Conservation (phyloP, 345 rosid genomes). For the Rhizophora mangle region DNA sequence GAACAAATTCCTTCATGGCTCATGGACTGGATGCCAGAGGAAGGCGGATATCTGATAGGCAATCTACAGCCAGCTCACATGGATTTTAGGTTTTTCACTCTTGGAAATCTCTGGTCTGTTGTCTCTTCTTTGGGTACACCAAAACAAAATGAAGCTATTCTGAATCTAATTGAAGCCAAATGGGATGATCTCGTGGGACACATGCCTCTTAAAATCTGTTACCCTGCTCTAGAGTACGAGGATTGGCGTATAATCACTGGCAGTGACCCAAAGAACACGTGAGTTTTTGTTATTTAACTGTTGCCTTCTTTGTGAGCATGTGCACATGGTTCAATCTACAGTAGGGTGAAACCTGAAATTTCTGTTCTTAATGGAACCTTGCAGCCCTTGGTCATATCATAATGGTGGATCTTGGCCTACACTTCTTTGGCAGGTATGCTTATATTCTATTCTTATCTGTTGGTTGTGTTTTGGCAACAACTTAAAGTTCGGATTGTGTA, state of each 20-base stretch:
- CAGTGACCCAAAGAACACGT: conserved; percentile 97
- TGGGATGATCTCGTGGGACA: conserved; percentile 77
- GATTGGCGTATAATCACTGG: conserved; percentile 98
- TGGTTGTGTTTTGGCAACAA: neutral
- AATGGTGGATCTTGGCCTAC: conserved; percentile 99
- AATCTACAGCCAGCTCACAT: conserved; percentile 83
- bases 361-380: conserved; percentile 19
- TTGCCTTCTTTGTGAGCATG: neutral
- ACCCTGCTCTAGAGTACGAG: conserved; percentile 80
- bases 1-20: conserved; percentile 88
- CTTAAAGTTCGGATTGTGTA: neutral
- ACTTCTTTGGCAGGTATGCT: conserved; percentile 92
- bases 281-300: conserved; percentile 22
- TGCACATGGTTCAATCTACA: neutral
- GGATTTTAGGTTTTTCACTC: conserved; percentile 85
- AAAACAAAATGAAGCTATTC: conserved; percentile 65
- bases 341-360: neutral
- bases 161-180: conserved; percentile 68
- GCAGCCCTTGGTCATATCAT: conserved; percentile 98
- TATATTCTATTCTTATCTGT: neutral
- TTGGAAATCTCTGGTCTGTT: conserved; percentile 83
- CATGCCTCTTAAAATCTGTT: conserved; percentile 92
- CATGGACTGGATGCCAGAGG: conserved; percentile 84
- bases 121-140: conserved; percentile 76
- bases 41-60: conserved; percentile 78